phyloP scores from a whole-genome alignment of 1,139 yeast species.

The Taphrina pruni region DNA sequence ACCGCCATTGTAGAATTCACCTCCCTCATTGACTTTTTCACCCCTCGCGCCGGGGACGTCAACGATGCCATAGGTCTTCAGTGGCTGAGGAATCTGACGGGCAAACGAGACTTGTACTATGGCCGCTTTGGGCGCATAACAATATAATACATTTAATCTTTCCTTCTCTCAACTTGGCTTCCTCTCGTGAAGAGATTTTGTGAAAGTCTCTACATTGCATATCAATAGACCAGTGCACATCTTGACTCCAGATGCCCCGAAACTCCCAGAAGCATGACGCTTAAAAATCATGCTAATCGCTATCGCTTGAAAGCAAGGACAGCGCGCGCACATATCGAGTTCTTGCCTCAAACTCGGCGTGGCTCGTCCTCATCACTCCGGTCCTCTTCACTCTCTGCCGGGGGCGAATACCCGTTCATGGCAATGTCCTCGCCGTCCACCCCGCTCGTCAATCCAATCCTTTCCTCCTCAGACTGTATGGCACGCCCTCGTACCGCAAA shows the following conservation, averaged over 20 bases:
- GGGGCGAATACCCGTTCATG: constrained; percentile 12
- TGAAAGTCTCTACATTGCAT: too few species aligned
- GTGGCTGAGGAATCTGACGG: constrained; percentile 14
- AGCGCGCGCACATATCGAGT: not conserved
- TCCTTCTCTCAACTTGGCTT: not conserved
- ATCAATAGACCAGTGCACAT: too few species aligned
- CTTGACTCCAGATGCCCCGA: too few species aligned
- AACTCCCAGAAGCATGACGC: too few species aligned
- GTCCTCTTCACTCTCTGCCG: constrained; percentile 4
- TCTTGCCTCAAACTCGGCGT: not conserved
- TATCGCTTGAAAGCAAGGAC: not conserved
- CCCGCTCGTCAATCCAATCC: constrained; percentile 17
- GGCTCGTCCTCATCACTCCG: constrained; percentile 15
- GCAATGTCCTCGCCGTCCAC: constrained; percentile 3
- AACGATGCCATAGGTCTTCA: constrained; percentile 10
- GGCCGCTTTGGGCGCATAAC: constrained; percentile 18
- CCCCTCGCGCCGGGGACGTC: constrained; percentile 1
- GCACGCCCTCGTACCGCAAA: constrained; percentile 16
- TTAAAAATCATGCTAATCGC: not conserved
- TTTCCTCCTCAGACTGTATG: constrained; percentile 18
- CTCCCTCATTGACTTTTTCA: constrained; percentile 32
- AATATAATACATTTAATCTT: constrained; percentile 15
- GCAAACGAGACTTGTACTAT: constrained; percentile 21
- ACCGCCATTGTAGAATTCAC: constrained; percentile 33
- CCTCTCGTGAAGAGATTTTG: too few species aligned